Base-by-base conservation (phyloP, 2,329 filamentous ascomycete genomes). In the Colletotrichum spaethianum region DNA sequence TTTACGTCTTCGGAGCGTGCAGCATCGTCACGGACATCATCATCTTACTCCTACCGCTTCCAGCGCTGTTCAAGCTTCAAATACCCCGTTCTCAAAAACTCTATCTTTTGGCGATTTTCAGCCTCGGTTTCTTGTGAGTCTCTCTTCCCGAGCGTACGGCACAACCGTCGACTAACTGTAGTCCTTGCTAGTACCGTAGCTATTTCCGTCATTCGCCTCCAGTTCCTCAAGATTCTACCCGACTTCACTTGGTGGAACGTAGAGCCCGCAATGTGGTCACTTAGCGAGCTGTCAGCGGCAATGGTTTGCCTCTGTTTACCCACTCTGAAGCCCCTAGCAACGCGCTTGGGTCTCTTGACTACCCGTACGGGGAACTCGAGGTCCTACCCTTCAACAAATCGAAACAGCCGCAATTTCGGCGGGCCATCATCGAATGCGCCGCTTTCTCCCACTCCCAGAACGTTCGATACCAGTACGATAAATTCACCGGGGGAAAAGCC, bases 81-180 rank as follows among this genome's bases (percentile, higher is more conserved):
- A 57, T 79, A 6, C 70, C 75, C 0, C 48, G 18, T 18, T 50
- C 60, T 12, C 78, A 79, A 42, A 78, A 76, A 62, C 18, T 73
- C 9, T 63, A 77, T n/a, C 73, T 80, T 1, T 14, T 79, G 4
- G 74, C 71, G 3, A 77, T 79, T 44, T 80, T 80, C 64, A 75
- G 75, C 33, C 74, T 79, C 11, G 78, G 78, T 14, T 77, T 78
- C 55, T 73, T 79, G 79, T 77, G 69, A 65, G 77, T 14, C 33
- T 48, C 8, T 5, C 3, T 26, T 20, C 20, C 5, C 9, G 23
- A 26, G 12, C 9, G 14, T 38, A 36, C 28, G 5, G n/a, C 9
- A 40, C 31, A 4, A n/a, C 40, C 6, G 14, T 52, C 42, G 12
- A 11, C 55, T 38, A 38, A 59, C 1, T 16, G 6, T 38, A 44